Base-by-base conservation (phyloP, 139 green algal species). In the Axilococcus clingmanii region DNA sequence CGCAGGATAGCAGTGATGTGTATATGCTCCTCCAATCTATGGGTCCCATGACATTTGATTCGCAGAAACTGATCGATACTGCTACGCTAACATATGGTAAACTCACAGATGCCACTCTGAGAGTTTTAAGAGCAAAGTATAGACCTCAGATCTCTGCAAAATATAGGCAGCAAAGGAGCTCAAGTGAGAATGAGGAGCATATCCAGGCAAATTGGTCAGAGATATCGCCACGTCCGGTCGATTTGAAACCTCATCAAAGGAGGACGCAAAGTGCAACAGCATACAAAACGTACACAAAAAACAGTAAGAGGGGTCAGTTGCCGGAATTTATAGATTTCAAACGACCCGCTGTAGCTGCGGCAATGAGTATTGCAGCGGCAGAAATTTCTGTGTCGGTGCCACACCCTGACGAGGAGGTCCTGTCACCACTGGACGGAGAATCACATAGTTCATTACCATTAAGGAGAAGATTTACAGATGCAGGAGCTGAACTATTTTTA, bases 1-100 rank as follows among this genome's bases (percentile, higher is more conserved):
- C 67, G 2, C 27, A 30, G 25, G 70, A 85, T 55, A 56, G 48
- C 15, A 33, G 57, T 7, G 67, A 83, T 28, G 74, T 61, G 9
- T 77, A 77, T 51, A 62, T 66, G 40, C 47, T 78, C 46, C 63
- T 85, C 16, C 74, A 81, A 34, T 61, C 60, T 36, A 75, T 79
- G 63, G 76, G 72, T 0, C 69, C 75, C 12, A 74, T 84, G 54
- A 77, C 67, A 1, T 81, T 77, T 52, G 78, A 86, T 55, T 45
- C 40, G 37, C 56, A 19, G 40, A 63, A 72, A 17, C 63, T 89
- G 23, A 45, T 86, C 25, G 46, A 68, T n/a, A 54, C 63, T 14
- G 76, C 76, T 0, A 72, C 59, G 43, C 68, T 72, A 31, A 45
- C 23, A n/a, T 75, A 71, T 35, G 37, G 48, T 4, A 27, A 62